phyloP scores from a whole-genome alignment of 805 yeast species.

The Kregervanrija fluxuum region DNA sequence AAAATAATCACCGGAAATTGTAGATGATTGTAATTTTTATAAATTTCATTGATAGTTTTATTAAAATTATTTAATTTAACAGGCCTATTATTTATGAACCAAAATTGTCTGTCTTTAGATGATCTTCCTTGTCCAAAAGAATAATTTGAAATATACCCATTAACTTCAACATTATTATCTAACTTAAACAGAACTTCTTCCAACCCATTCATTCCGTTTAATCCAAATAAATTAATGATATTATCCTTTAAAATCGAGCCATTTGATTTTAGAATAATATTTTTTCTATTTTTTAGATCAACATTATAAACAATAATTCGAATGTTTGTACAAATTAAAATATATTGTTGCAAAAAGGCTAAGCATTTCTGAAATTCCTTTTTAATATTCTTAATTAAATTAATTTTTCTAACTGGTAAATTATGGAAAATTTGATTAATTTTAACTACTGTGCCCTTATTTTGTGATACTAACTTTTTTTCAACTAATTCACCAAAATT shows the following conservation, averaged over 20 bases:
- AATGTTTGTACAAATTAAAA: conserved; percentile 50
- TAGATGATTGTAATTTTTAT: conserved; percentile 59
- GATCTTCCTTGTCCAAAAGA: conserved; percentile 76
- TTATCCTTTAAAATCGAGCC: conserved; percentile 45
- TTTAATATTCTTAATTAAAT: conserved; percentile 57
- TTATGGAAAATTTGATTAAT: conserved; percentile 54
- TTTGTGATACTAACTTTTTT: conserved; percentile 38
- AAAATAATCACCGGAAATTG: conserved; percentile 69
- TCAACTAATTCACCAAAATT: conserved; percentile 42
- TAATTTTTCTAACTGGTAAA: conserved; percentile 78
- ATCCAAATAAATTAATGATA: conserved; percentile 64
- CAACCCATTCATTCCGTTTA: conserved; percentile 54
- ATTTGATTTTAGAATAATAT: conserved; percentile 50
- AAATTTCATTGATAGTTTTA: conserved; percentile 65
- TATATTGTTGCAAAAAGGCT: conserved; percentile 55
- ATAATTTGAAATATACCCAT: conserved; percentile 67
- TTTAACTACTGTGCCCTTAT: conserved; percentile 61
- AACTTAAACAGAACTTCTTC: conserved; percentile 39
- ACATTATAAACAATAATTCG: conserved; percentile 56
- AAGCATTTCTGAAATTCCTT: conserved; percentile 71
- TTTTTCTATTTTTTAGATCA: conserved; percentile 40
- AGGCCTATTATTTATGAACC: conserved; percentile 75
- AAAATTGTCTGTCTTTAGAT: conserved; percentile 64
- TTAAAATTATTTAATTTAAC: conserved; percentile 46
- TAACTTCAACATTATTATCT: conserved; percentile 31